phyloP scores from a whole-genome alignment of 106 monocot genomes.

The Iris macrosiphon region DNA sequence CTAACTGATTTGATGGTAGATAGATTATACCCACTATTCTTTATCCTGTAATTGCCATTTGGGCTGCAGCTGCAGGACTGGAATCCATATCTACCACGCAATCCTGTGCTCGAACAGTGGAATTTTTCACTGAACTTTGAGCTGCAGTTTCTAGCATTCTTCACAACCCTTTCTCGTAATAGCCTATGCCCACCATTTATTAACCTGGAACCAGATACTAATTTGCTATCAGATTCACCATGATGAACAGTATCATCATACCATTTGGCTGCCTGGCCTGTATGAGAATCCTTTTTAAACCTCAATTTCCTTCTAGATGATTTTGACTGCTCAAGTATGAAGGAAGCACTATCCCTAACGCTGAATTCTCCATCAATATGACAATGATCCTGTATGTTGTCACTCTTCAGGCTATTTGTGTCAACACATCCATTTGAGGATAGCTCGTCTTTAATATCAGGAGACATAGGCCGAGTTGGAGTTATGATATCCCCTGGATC shows the following conservation, averaged over 20 bases:
- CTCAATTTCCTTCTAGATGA: slow-evolving; percentile 49
- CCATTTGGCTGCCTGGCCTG: slow-evolving; percentile 28
- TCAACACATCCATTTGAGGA: slow-evolving; percentile 5
- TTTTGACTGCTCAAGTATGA: slow-evolving; percentile 62
- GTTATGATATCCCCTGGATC: slow-evolving; percentile 24
- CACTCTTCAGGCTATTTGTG: slow-evolving; percentile 10
- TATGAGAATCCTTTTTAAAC: slow-evolving; percentile 32
- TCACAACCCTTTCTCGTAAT: slow-evolving; percentile 33
- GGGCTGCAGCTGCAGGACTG: slow-evolving; percentile 19
- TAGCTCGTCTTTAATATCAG: slow-evolving; percentile 22
- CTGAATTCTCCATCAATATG: slow-evolving; percentile 25
- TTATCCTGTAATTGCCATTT: slow-evolving; percentile 13
- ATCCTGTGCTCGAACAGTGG: slow-evolving; percentile 25
- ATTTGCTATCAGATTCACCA: slow-evolving; percentile 15
- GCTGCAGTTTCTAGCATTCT: slow-evolving; percentile 26
- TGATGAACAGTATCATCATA: slow-evolving; percentile 21
- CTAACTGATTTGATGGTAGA: slow-evolving; percentile 17
- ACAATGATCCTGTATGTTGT: slow-evolving; percentile 11
- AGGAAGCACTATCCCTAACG: slow-evolving; percentile 25
- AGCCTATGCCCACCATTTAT: slow-evolving; percentile 27
- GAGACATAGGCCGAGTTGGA: slow-evolving; percentile 3
- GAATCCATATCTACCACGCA: slow-evolving; percentile 32
- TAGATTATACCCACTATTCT: slow-evolving; percentile 16
- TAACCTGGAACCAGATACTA: slow-evolving; percentile 14
- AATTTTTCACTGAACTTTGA: slow-evolving; percentile 36